phyloP scores from a whole-genome alignment of 2,329 filamentous ascomycete species.

The Penicillium brasilianum region DNA sequence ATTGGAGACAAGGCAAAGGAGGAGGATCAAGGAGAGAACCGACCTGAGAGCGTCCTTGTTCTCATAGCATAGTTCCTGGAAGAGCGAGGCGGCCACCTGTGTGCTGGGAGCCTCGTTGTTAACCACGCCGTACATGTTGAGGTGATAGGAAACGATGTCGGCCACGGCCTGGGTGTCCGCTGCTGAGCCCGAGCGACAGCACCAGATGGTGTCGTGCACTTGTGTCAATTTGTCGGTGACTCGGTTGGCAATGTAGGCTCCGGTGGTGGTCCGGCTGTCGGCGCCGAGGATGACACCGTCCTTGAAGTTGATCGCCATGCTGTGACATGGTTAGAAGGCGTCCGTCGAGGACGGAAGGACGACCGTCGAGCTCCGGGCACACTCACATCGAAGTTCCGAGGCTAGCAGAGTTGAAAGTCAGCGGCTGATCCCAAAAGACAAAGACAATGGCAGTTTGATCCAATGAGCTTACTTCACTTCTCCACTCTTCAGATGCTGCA shows the following conservation, averaged over 20 bases:
- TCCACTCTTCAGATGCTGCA: constrained; percentile 97
- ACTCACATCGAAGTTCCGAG: constrained; percentile 95
- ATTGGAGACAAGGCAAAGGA: neutral
- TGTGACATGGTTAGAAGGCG: constrained; percentile 49
- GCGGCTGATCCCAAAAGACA: constrained; percentile 34
- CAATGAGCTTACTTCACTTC: constrained; percentile 86
- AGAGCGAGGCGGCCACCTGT: constrained; percentile 91
- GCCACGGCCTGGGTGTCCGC: constrained; percentile 98
- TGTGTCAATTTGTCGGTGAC: constrained; percentile 99
- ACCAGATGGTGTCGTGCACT: constrained; percentile 99
- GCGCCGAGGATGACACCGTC: constrained; percentile 96
- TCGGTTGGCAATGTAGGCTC: constrained; percentile 97
- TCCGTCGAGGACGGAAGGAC: constrained; percentile 19
- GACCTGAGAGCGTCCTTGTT: constrained; percentile 95
- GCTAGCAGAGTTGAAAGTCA: constrained; percentile 55
- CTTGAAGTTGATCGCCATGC: constrained; percentile 99
- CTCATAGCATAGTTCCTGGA: constrained; percentile 96
- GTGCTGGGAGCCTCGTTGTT: constrained; percentile 92
- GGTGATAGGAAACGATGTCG: constrained; percentile 96
- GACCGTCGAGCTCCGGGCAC: constrained; percentile 24
- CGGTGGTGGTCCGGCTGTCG: constrained; percentile 96
- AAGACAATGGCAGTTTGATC: neutral
- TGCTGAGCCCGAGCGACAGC: constrained; percentile 95
- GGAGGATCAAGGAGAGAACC: constrained; percentile 51
- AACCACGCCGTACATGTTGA: constrained; percentile 87